These are phyloP conservation scores for Sphaceloma murrayae DNA, from an alignment of 2,329 filamentous ascomycete species.

Conservation along the genomic window DNA sequence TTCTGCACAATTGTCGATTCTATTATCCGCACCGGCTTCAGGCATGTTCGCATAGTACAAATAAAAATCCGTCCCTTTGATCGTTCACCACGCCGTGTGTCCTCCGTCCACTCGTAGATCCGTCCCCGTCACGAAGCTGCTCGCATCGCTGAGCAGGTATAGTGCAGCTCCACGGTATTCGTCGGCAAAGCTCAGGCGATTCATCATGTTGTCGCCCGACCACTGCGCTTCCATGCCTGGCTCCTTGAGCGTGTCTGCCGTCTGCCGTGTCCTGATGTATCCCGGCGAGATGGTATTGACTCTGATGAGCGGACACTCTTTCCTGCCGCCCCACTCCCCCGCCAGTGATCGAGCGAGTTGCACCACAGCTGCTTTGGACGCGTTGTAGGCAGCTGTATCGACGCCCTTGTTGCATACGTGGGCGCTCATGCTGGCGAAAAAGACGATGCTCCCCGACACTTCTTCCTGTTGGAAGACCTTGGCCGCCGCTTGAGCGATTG, in stretches of 20 bases:
- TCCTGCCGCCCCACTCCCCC: conserved; percentile 43
- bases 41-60: conserved; percentile 11
- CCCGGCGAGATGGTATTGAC: conserved; percentile 29
- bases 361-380: conserved; percentile 46
- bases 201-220: conserved; percentile 10
- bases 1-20: not conserved
- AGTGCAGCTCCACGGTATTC: conserved; percentile 8
- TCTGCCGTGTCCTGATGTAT: conserved; percentile 23
- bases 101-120: conserved; percentile 16
- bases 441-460: conserved; percentile 30
- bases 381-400: conserved; percentile 42
- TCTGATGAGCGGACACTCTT: conserved; percentile 34
- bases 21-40: conserved; percentile 8
- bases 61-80: not conserved
- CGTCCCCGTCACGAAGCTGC: conserved; percentile 15
- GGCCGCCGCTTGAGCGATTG: conserved; percentile 28
- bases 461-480: conserved; percentile 27
- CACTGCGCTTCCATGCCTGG: conserved; percentile 14
- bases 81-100: conserved; percentile 12
- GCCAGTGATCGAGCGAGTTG: conserved; percentile 44
- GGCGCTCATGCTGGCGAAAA: conserved; percentile 33
- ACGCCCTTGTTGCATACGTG: conserved; percentile 31
- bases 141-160: conserved; percentile 10
- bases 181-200: conserved; percentile 7
- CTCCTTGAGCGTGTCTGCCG: conserved; percentile 9